Base-by-base conservation (phyloP, 352 stramenopile species). In the Hyaloperonospora arabidopsidis region DNA sequence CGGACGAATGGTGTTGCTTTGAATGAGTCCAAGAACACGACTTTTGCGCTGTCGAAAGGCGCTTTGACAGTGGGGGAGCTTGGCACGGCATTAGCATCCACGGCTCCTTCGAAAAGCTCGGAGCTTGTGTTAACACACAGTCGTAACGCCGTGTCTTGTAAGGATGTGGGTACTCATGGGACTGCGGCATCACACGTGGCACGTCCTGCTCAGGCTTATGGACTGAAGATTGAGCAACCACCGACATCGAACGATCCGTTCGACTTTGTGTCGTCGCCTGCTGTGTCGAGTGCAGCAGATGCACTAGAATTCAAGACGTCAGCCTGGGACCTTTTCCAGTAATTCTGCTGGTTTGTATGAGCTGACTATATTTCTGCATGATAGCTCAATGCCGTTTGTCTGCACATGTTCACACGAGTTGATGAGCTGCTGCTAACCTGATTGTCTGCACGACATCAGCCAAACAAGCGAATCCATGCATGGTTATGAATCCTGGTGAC, bases 41-140 rank as follows among this genome's bases (percentile, higher is more conserved):
- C 50, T 1, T 71, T 71, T 47, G 63, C 59, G 2, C 17, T 68
- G 40, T 71, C 59, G 4, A 71, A 71, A 41, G 63, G 63, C 40
- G 63, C 59, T 12, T 36, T 71, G 11, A 71, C 63, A 15, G 63
- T 71, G 8, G 63, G 63, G 36, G 63, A 71, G 29, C 48, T 71
- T 12, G 53, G 46, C 10, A 60, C 57, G 8, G 34, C 19, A 10
- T 63, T 58, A 19, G 49, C 54, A 15, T 54, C 53, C 8, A 63
- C 52, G 35, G 65, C 52, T 25, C 59, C 49, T 44, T 53, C 58
- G 17, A 67, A 70, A 25, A 59, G 45, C 35, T 45, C 32, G 29
- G 41, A 62, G 8, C 57, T 48, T 7, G 51, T 48, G 21, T 45
- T 51, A 28, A 46, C 59, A 18, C 57, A 61, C 7, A 61, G 46